These are phyloP conservation scores for Rhodotorula babjevae DNA, from an alignment of 768 basidiomycete species.

Conservation along the genomic window DNA sequence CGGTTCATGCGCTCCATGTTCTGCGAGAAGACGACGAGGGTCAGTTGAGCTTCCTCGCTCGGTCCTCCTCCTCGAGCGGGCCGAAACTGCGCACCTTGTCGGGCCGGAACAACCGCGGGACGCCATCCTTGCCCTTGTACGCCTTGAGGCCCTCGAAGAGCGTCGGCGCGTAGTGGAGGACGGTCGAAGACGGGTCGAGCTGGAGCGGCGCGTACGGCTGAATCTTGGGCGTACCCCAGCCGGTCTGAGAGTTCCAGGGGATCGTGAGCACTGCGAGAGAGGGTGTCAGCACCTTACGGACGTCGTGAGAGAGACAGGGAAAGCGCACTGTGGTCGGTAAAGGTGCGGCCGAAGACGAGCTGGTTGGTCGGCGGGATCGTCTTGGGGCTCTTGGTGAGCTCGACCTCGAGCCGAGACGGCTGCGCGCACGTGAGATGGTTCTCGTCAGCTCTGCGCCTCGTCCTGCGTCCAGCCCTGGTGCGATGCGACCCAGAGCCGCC, in stretches of 20 bases:
- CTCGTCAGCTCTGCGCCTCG: background rate
- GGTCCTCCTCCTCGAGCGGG: background rate
- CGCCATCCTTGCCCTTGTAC: constrained; percentile 65
- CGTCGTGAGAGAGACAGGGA: background rate
- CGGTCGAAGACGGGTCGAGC: constrained; percentile 73
- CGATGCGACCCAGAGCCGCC: background rate
- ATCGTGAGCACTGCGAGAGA: constrained; percentile 35
- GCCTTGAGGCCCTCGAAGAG: constrained; percentile 95
- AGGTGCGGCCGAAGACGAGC: constrained; percentile 78
- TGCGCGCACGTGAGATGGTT: background rate
- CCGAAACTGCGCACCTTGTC: constrained; percentile 50
- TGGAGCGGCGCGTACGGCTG: constrained; percentile 71
- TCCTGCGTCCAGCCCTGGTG: no score
- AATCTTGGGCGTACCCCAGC: constrained; percentile 80
- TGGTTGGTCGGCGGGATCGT: constrained; percentile 61
- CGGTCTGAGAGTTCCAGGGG: constrained; percentile 64
- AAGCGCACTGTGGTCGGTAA: constrained; percentile 49
- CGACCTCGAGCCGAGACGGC: constrained; percentile 33
- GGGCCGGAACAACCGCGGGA: constrained; percentile 79
- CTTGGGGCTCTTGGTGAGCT: constrained; percentile 53
- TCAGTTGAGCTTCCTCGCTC: background rate
- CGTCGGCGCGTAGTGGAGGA: constrained; percentile 85
- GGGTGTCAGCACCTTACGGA: background rate
- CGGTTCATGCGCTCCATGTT: constrained; percentile 95
- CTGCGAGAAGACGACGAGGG: constrained; percentile 47